phyloP scores from a whole-genome alignment of 805 yeast species.

The Spathaspora passalidarum region DNA sequence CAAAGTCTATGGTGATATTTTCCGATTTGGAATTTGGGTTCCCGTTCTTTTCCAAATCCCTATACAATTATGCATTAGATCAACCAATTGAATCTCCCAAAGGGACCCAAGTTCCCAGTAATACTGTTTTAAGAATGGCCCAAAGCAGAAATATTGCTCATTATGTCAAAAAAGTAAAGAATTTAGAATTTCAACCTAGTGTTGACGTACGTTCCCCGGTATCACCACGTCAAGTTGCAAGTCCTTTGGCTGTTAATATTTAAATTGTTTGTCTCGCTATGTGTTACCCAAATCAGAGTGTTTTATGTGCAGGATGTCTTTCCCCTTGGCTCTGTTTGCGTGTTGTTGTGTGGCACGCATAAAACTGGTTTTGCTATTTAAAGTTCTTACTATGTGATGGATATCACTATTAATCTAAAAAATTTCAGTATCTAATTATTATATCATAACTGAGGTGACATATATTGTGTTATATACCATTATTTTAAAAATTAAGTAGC shows the following conservation, averaged over 20 bases:
- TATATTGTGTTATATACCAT: too few species aligned
- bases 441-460: too few species aligned
- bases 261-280: background rate
- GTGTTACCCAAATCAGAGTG: background rate
- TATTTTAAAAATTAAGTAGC: too few species aligned
- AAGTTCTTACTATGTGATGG: background rate
- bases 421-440: background rate
- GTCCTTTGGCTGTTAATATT: background rate
- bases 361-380: background rate
- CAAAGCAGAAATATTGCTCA: too few species aligned
- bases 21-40: conserved; percentile 16
- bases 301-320: background rate
- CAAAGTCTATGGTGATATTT: conserved; percentile 10
- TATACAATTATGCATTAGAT: conserved; percentile 13
- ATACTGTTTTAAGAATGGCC: background rate
- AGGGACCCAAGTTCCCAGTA: background rate
- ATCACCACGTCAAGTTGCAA: too few species aligned
- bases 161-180: background rate
- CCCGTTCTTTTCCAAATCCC: conserved; percentile 15
- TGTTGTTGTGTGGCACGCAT: background rate
- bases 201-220: background rate
- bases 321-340: background rate
- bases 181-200: too few species aligned
- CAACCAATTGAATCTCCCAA: conserved; percentile 1
- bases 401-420: background rate